Conservation (phyloP, 2,329 filamentous ascomycete genomes). For the Harringtonia aguacate region DNA sequence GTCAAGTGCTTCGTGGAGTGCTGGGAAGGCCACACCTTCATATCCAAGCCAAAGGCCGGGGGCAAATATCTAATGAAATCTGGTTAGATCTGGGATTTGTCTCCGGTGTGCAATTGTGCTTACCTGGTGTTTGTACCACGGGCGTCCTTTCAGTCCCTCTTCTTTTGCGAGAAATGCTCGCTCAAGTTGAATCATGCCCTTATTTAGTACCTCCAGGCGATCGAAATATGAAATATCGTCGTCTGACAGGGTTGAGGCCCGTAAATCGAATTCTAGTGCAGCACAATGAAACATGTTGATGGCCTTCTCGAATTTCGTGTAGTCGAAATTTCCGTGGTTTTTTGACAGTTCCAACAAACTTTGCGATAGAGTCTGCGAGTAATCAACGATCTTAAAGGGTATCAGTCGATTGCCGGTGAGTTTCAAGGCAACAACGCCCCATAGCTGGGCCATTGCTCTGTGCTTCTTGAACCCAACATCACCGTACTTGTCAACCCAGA, state of each 20-base stretch:
- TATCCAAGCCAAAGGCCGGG: background rate
- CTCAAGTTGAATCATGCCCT: background rate
- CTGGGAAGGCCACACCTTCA: background rate
- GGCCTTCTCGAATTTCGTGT: background rate
- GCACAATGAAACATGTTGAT: background rate
- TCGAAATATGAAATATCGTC: background rate
- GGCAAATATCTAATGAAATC: background rate
- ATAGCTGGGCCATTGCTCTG: conserved; percentile 27
- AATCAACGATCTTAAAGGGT: background rate
- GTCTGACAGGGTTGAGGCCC: background rate
- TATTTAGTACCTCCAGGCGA: background rate
- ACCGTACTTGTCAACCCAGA: conserved; percentile 74
- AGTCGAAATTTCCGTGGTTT: background rate
- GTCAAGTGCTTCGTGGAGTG: background rate
- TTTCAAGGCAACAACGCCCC: background rate
- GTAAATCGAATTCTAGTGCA: background rate
- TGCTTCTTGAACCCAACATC: conserved; percentile 57
- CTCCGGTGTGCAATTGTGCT: background rate
- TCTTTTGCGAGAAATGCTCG: background rate
- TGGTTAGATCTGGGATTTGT: background rate
- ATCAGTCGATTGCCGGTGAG: background rate
- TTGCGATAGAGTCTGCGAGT: background rate
- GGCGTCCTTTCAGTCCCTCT: background rate
- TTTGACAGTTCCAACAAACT: background rate
- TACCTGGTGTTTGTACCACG: background rate